phyloP scores from a whole-genome alignment of 192 early-diverging fungal genomes.

The Gaertneriomyces semiglobifer region DNA sequence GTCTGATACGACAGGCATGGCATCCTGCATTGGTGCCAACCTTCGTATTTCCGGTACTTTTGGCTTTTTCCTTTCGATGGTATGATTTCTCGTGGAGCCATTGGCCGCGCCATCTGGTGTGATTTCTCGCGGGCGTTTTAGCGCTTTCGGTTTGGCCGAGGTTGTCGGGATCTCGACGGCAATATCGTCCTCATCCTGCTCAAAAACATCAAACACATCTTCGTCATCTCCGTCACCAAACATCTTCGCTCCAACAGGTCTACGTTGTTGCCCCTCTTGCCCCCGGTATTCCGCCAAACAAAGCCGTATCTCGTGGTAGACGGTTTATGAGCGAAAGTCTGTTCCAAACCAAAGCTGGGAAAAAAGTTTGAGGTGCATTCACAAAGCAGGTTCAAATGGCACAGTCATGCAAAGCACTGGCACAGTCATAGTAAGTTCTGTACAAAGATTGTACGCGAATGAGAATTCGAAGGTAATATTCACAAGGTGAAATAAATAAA shows the following conservation, averaged over 20 bases:
- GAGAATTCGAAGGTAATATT: too few species aligned
- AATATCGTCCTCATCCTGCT: constrained; percentile 17
- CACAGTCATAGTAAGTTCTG: background rate
- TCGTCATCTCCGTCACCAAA: constrained; percentile 10
- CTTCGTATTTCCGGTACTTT: background rate
- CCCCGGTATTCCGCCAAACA: background rate
- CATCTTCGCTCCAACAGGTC: too few species aligned
- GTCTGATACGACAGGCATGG: constrained; percentile 23
- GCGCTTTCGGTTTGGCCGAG: constrained; percentile 15
- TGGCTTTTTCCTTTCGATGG: background rate
- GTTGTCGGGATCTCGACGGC: constrained; percentile 10
- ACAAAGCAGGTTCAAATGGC: too few species aligned
- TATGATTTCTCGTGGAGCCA: constrained; percentile 7
- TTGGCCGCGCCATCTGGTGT: background rate
- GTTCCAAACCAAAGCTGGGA: too few species aligned
- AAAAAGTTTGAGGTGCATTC: too few species aligned
- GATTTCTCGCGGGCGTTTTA: background rate
- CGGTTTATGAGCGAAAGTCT: background rate
- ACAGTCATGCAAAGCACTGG: background rate
- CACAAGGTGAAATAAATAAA: too few species aligned
- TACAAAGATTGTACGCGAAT: background rate
- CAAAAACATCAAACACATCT: constrained; percentile 24
- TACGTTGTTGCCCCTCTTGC: too few species aligned
- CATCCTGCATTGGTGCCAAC: background rate
- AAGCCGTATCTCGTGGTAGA: background rate